Evolutionary conservation across 169 alveolate species (phyloP), one percentile per base, ranked within the genome.

Genomic region (Plasmodium chabaudi): DNA sequence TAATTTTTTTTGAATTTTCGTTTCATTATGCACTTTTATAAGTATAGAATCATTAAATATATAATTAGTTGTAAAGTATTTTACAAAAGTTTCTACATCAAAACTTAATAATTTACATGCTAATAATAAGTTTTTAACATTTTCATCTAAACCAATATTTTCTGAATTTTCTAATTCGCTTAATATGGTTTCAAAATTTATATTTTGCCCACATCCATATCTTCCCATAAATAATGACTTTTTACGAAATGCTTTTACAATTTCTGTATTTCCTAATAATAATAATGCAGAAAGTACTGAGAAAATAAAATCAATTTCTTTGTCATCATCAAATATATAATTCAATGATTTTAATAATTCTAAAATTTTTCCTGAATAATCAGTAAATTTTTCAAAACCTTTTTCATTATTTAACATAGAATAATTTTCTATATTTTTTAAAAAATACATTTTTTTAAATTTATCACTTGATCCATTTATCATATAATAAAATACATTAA

Each of bases 401-500:
- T 46, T 46, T 23, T 64, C 75, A 42, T 15, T 34, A 4, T 70
- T 56, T 59, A 82, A 82, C 34, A 82, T 67, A 51, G 5, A 67
- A 67, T 82, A 82, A 25, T 82, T 49, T 47, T 53, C 59, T 27
- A 82, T n/a, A 82, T 67, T 64, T 59, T 68, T 65, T 13, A 82
- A 47, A 46, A 65, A 82, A 60, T 67, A 82, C 74, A 21, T 82
- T n/a, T 67, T 57, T 42, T 82, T 82, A 60, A 82, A 82, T 44
- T 67, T 68, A n/a, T 61, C 77, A 42, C 64, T 13, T 21, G 90
- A 65, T 60, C 90, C 90, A 46, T 82, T 82, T 27, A 82, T 27
- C 1, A 82, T 67, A 15, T 82, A 82, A 56, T 82, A 82, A 67
- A 82, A 82, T 67, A 82, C 51, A 25, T 82, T 51, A 70, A 82